Evolutionary conservation across 2,329 filamentous ascomycete genomes (phyloP).

Genomic region (Aspergillus oerlinghausenensis): DNA sequence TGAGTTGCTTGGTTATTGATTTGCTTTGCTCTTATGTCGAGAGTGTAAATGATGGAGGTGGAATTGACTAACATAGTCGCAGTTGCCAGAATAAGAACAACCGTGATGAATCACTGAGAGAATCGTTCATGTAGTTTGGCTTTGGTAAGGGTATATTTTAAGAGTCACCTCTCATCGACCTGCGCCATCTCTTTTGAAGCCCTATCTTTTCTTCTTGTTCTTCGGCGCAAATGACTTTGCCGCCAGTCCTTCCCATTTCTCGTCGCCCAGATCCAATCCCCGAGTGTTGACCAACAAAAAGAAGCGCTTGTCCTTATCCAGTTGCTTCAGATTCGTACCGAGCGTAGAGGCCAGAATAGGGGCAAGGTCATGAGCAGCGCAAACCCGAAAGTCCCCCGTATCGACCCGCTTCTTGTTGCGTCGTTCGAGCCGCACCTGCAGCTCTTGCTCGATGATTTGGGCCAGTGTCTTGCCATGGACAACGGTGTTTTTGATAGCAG

Average conservation of each 20-base stretch:
- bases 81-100: too few species aligned
- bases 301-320: slow-evolving; percentile 22
- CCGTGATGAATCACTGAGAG: too few species aligned
- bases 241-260: slow-evolving; percentile 2
- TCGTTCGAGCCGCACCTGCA: neutral
- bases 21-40: too few species aligned
- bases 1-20: too few species aligned
- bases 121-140: too few species aligned
- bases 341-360: slow-evolving; percentile 26
- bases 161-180: neutral
- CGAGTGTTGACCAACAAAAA: slow-evolving; percentile 3
- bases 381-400: slow-evolving; percentile 28
- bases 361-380: slow-evolving; percentile 33
- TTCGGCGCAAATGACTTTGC: slow-evolving; percentile 2
- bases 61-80: too few species aligned
- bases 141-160: too few species aligned
- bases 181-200: neutral
- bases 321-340: slow-evolving; percentile 21
- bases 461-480: slow-evolving; percentile 13
- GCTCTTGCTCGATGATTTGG: slow-evolving; percentile 9
- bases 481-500: slow-evolving; percentile 6
- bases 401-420: slow-evolving; percentile 26
- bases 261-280: slow-evolving; percentile 2
- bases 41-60: too few species aligned
- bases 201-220: neutral